A percentile compares a stretch with the other conserved stretches of the same genome.
Conservation (phyloP, 495 filamentous ascomycete species). For the Talaromyces thailandensis region DNA sequence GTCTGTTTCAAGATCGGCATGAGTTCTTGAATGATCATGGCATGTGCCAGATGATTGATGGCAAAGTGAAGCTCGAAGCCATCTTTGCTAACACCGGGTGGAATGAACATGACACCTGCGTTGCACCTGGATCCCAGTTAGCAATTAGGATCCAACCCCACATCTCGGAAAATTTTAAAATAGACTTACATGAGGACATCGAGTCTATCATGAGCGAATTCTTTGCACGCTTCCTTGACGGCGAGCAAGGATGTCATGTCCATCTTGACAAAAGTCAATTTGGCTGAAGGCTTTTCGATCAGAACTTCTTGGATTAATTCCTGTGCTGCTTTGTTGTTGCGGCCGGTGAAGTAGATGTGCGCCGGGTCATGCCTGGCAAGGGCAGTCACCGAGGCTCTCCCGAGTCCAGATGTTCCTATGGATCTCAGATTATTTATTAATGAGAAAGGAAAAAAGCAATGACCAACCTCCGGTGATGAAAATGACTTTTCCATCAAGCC, state of each 20-base stretch:
- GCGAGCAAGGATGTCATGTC: constrained; percentile 37
- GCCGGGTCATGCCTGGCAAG: constrained; percentile 46
- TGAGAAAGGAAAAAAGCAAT: neutral
- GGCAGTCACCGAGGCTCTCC: constrained; percentile 43
- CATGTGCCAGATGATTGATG: constrained; percentile 50
- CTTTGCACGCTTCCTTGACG: constrained; percentile 41
- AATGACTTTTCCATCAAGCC: constrained; percentile 34
- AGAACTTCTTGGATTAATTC: constrained; percentile 34
- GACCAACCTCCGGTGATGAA: constrained; percentile 35
- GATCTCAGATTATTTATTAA: neutral
- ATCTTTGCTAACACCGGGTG: constrained; percentile 25
- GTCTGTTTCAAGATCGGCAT: constrained; percentile 21
- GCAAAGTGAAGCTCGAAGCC: constrained; percentile 51
- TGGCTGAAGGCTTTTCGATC: constrained; percentile 16
- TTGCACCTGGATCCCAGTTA: constrained; percentile 18
- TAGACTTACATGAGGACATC: constrained; percentile 48
- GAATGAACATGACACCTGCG: constrained; percentile 54
- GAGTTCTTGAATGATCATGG: constrained; percentile 45
- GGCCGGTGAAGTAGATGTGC: constrained; percentile 44
- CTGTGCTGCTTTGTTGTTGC: constrained; percentile 21
- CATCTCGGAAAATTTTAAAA: constrained; percentile 8
- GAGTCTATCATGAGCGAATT: constrained; percentile 37
- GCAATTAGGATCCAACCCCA: neutral
- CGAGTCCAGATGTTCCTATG: constrained; percentile 48
- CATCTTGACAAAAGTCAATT: constrained; percentile 31